phyloP scores from a whole-genome alignment of 2,329 filamentous ascomycete species.

The Sarocladiaceae sp. region DNA sequence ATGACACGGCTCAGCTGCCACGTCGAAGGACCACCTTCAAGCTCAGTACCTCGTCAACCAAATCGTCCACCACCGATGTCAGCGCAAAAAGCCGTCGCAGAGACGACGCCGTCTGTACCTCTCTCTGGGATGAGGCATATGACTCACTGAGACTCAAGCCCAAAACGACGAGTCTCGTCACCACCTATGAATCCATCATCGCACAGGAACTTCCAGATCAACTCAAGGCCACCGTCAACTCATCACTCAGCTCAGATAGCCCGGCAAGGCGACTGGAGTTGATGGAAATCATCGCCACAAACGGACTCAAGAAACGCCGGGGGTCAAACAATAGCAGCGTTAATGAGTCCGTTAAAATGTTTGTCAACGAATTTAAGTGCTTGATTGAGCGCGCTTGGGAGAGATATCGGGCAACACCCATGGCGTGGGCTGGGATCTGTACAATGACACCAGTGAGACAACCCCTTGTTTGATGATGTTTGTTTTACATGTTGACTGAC shows the following conservation, averaged over 20 bases:
- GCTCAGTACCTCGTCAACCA: background rate
- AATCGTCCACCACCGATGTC: background rate
- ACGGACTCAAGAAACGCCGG: constrained; percentile 23
- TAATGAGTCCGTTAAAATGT: constrained; percentile 21
- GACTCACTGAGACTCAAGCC: constrained; percentile 23
- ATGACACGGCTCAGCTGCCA: background rate
- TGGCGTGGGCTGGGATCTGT: constrained; percentile 31
- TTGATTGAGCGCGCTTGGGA: constrained; percentile 20
- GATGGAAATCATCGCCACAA: constrained; percentile 22
- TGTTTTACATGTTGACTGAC: background rate
- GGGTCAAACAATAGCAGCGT: constrained; percentile 20
- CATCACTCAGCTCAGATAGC: constrained; percentile 14
- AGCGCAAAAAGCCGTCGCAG: background rate
- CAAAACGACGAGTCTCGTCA: constrained; percentile 23
- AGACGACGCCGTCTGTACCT: constrained; percentile 18
- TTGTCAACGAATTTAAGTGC: constrained; percentile 21
- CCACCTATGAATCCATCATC: constrained; percentile 30
- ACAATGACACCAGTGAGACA: constrained; percentile 28
- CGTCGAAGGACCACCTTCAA: constrained; percentile 2
- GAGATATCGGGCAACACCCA: constrained; percentile 21
- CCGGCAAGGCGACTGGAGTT: constrained; percentile 21
- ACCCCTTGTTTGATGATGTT: background rate
- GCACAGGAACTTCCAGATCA: constrained; percentile 27
- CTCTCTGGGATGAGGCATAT: constrained; percentile 29
- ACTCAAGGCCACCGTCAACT: constrained; percentile 22